phyloP scores from a whole-genome alignment of 129 eudicot species.

The Flaveria robusta region DNA sequence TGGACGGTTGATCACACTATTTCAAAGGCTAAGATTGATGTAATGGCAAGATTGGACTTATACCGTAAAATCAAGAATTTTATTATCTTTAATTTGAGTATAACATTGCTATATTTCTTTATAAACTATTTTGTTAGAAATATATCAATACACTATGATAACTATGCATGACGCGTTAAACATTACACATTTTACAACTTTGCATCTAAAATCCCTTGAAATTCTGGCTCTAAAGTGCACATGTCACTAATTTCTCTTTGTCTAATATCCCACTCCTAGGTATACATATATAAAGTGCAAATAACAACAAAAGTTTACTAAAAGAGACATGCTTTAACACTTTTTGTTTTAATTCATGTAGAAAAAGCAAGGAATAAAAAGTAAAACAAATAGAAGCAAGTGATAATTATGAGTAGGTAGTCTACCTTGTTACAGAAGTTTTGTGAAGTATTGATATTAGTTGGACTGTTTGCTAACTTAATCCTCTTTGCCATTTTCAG shows the following conservation, averaged over 20 bases:
- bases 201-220: not conserved
- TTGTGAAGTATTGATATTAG: constrained; percentile 57
- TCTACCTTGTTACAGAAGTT: constrained; percentile 58
- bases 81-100: not conserved
- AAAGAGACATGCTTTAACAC: not conserved
- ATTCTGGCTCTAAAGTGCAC: not conserved
- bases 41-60: not conserved
- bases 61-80: not conserved
- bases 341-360: not conserved
- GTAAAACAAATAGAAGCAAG: not conserved
- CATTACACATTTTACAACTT: not conserved
- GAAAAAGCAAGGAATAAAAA: constrained; percentile 7
- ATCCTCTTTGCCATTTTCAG: constrained; percentile 21
- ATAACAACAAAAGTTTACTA: not conserved
- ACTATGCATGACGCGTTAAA: no score
- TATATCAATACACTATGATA: not conserved
- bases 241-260: not conserved
- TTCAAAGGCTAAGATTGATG: not conserved
- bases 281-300: not conserved
- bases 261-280: not conserved
- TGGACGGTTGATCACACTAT: not conserved
- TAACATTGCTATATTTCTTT: not conserved
- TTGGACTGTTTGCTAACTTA: constrained; percentile 36
- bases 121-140: not conserved
- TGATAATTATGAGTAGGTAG: not conserved